These are phyloP conservation scores for Boletellus ananas DNA, from an alignment of 768 basidiomycete species.

Conservation along the genomic window DNA sequence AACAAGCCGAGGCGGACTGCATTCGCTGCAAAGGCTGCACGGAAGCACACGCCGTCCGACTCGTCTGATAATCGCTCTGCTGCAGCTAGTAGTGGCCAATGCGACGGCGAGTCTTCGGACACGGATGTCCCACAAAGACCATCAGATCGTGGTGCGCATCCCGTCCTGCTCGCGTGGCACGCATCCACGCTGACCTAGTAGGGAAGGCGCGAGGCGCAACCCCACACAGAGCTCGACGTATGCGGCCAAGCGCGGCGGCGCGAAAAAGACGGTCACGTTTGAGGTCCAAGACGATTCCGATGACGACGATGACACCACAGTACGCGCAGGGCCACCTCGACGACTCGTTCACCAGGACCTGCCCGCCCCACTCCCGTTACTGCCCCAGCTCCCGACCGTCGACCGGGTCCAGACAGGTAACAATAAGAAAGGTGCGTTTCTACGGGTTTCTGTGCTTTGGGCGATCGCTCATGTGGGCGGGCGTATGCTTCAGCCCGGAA, in stretches of 20 bases:
- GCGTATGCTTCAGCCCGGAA: slow-evolving; percentile 6
- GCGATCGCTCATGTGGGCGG: not conserved
- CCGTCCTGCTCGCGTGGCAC: not conserved
- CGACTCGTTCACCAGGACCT: slow-evolving; percentile 1
- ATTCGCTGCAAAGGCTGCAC: slow-evolving; percentile 12
- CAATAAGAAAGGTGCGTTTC: slow-evolving; percentile 7
- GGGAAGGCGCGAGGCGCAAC: not conserved
- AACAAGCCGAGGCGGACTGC: not conserved
- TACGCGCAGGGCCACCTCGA: slow-evolving; percentile 8
- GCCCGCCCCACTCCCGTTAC: not conserved
- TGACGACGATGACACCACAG: slow-evolving; percentile 14
- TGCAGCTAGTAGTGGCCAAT: not conserved
- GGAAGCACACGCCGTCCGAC: slow-evolving; percentile 10
- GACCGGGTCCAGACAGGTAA: slow-evolving; percentile 1
- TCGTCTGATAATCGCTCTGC: slow-evolving; percentile 5
- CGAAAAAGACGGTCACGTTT: slow-evolving; percentile 14
- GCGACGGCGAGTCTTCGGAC: slow-evolving; percentile 16
- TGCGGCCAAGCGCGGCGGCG: not conserved
- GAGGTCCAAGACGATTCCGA: slow-evolving; percentile 6
- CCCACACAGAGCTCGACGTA: not conserved
- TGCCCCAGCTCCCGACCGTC: not conserved
- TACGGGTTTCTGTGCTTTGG: not conserved
- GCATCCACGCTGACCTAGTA: not conserved
- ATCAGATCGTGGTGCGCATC: not conserved
- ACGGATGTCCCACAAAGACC: slow-evolving; percentile 1